Evolutionary conservation across 768 basidiomycete species (phyloP).

Genomic region (Trametes coccinea): DNA sequence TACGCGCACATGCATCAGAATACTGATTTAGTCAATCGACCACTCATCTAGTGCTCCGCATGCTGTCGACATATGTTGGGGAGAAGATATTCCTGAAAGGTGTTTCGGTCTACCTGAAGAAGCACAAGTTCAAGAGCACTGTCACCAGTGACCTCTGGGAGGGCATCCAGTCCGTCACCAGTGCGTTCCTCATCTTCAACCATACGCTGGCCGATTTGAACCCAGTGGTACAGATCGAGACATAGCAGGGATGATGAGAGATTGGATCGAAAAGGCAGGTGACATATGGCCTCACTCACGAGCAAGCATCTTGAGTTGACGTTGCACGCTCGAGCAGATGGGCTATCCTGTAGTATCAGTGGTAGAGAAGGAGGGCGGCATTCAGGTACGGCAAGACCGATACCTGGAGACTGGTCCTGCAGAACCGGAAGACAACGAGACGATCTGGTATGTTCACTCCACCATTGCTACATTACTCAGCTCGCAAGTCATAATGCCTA

Average conservation of each 20-base stretch:
- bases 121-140: slow-evolving; percentile 80
- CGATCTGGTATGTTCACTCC: slow-evolving; percentile 61
- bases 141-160: slow-evolving; percentile 86
- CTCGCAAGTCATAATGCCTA: background rate
- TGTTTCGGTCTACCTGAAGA: slow-evolving; percentile 89
- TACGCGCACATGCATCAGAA: no score
- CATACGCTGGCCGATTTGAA: background rate
- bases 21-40: no score
- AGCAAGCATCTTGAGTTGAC: background rate
- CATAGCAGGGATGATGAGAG: slow-evolving; percentile 78
- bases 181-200: slow-evolving; percentile 29
- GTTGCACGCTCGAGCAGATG: slow-evolving; percentile 34
- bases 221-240: slow-evolving; percentile 47
- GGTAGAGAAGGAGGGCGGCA: slow-evolving; percentile 66
- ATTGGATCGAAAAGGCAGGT: slow-evolving; percentile 80
- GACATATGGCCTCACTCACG: background rate
- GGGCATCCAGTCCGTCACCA: slow-evolving; percentile 76
- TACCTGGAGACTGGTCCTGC: slow-evolving; percentile 85
- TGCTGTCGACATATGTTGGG: slow-evolving; percentile 88
- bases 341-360: slow-evolving; percentile 92
- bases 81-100: slow-evolving; percentile 86
- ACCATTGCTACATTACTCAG: background rate
- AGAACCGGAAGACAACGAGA: slow-evolving; percentile 75
- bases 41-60: slow-evolving; percentile 66
- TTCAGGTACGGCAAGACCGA: slow-evolving; percentile 83